Percentiles rank a stretch among this genome's conserved stretches.
Conservation (phyloP, 2,329 filamentous ascomycete genomes). For the Nannizziopsis barbatae region DNA sequence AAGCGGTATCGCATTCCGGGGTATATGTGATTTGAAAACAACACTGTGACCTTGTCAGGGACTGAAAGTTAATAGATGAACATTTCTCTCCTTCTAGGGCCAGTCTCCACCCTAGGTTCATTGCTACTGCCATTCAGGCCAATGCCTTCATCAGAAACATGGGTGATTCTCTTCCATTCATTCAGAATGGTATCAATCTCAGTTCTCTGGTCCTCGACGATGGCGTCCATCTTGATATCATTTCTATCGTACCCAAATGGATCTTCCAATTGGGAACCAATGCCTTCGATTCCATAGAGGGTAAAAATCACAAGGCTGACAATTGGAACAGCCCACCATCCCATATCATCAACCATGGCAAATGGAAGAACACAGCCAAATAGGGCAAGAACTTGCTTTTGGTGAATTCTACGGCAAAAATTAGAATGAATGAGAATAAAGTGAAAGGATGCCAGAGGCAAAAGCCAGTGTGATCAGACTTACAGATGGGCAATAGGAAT, state of each 20-base stretch:
- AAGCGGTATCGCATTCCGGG: too few relatives aligned
- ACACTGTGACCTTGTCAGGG: background rate
- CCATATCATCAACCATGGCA: slow-evolving; percentile 51
- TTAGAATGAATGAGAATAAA: background rate
- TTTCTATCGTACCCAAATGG: slow-evolving; percentile 56
- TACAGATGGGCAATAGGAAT: slow-evolving; percentile 52
- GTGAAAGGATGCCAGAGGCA: background rate
- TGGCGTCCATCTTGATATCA: slow-evolving; percentile 57
- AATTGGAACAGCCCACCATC: slow-evolving; percentile 51
- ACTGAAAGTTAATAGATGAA: slow-evolving; percentile 17
- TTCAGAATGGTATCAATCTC: slow-evolving; percentile 49
- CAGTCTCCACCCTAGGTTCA: slow-evolving; percentile 11
- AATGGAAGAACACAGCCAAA: slow-evolving; percentile 53
- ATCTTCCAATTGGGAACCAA: slow-evolving; percentile 53
- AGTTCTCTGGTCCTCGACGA: slow-evolving; percentile 49
- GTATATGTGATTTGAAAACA: too few relatives aligned
- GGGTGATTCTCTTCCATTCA: slow-evolving; percentile 42
- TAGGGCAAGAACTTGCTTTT: slow-evolving; percentile 52
- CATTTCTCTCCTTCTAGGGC: slow-evolving; percentile 23
- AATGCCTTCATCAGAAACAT: slow-evolving; percentile 15
- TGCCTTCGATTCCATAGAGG: slow-evolving; percentile 53
- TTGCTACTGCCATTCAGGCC: slow-evolving; percentile 7
- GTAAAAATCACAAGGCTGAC: slow-evolving; percentile 52
- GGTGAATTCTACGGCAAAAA: slow-evolving; percentile 42
- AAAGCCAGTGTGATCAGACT: slow-evolving; percentile 10